Base-by-base conservation (phyloP, 352 stramenopile species). In the Globisporangium okanoganense region DNA sequence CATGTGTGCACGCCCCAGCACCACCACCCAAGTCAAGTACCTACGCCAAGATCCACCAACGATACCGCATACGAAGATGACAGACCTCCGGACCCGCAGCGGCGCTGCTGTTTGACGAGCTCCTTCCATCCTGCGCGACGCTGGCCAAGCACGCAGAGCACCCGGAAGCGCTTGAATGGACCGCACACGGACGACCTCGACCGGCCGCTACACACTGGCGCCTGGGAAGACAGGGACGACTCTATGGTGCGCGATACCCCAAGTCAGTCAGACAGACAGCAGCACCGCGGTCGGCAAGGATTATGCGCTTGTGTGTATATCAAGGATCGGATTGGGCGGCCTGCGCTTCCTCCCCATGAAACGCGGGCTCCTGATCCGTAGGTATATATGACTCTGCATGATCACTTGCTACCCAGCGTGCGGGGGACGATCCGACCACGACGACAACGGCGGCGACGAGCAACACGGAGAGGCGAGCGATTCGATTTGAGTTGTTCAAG, bases 261-360 rank as follows among this genome's bases (percentile, higher is more conserved):
- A 20, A 60, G 38, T 25, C 14, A 43, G 43, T 45, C 40, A 66
- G 25, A 14, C 51, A 50, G 20, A 31, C 25, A 52, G n/a, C 41
- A 65, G 53, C 47, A 61, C 56, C 31, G 43, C 56, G 66, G 71
- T 73, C 71, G 68, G 65, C 71, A 70, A 73, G 69, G 65, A 80
- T 63, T 69, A 64, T 62, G 75, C 71, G 73, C 50, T 57, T 68
- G 73, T 78, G 78, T 83, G 76, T 92, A 75, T 82, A 92, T 92
- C 83, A 78, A 92, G 83, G 83, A 92, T 92, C 83, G 83, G 83
- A 92, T 86, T 75, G 62, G 66, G 65, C 14, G n/a, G 45, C 66
- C 31, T 50, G 55, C n/a, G 45, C 47, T 33, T 41, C n/a, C 27
- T 60, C 41, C 35, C 43, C 12, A 29, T 58, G 33, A 41, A 47